Evolutionary conservation across 441 rosid species (phyloP), one percentile per base, ranked within the genome.

Genomic region (Melastoma candidum): DNA sequence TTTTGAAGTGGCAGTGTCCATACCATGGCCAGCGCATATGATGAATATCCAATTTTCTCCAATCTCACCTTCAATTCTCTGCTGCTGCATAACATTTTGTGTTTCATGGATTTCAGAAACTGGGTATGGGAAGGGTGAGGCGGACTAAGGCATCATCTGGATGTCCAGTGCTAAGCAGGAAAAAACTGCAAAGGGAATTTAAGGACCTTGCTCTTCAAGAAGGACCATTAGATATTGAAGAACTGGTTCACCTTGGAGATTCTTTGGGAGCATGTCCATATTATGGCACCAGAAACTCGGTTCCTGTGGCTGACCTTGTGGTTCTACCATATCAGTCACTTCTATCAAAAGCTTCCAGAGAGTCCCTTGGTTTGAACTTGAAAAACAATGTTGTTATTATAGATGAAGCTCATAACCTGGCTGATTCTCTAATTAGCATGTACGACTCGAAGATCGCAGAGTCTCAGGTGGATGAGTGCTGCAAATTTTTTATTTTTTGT

Each of bases 371-470:
- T 41, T 76, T 93, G 51, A 79, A 71, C 62, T 77, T 89, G 86
- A 86, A 83, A 71, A 78, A 78, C 27, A 86, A 59, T 70, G 77
- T 93, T 61, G 81, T 93, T 58, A 84, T 93, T 58, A 86, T 93
- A 60, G 97, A 93, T 41, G 99, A 93, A 79, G 98, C 97, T 65
- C 97, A 93, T 74, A 93, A 93, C 74, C 78, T 93, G 56, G 98
- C 98, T 58, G 98, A 93, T 72, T 82, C 97, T 52, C 85, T 93
- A 55, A 81, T 80, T 69, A 81, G 80, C 72, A 89, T 93, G 93
- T 81, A 89, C 58, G 92, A 86, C 66, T 83, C 96, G 9, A 93
- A 73, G 71, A 68, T 93, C 51, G 79, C 96, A 53, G 27, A 63
- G 64, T 61, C 74, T 46, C 96, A 89, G 95, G 98, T 93, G 62